A percentile compares a stretch with the other conserved stretches of the same genome.
Evolutionary conservation across 129 eudicot genomes (phyloP).

Genomic region (Smallanthus sonchifolius): DNA sequence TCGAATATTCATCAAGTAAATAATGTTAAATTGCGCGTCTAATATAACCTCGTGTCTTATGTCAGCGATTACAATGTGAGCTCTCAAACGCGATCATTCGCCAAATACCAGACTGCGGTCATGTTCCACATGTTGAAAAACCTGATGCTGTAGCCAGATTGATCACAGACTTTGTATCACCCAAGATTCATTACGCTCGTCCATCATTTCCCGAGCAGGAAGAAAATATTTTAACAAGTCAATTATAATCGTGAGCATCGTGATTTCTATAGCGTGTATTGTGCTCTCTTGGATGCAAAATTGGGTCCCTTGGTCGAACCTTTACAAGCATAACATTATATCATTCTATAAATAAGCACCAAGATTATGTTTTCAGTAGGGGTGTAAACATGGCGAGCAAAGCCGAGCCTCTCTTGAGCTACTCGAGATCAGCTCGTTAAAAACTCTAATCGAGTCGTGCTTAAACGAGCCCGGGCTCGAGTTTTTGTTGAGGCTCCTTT

Average conservation of each 20-base stretch:
- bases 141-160: constrained; percentile 53
- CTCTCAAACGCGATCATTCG: constrained; percentile 64
- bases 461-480: too few species aligned
- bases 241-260: not conserved
- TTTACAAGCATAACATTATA: constrained; percentile 1
- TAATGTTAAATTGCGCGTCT: not conserved
- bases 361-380: not conserved
- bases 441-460: too few species aligned
- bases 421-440: too few species aligned
- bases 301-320: not conserved
- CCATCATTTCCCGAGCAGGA: not conserved
- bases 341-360: not conserved
- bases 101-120: constrained; percentile 76
- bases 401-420: too few species aligned
- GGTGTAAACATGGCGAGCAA: too few species aligned
- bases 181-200: not conserved
- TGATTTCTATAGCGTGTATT: not conserved
- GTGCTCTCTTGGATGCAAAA: constrained; percentile 17
- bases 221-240: constrained; percentile 5
- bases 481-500: too few species aligned
- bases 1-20: not conserved
- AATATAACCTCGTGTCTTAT: not conserved
- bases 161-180: constrained; percentile 47
- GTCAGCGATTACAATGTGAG: constrained; percentile 73
- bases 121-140: constrained; percentile 87